Base-by-base conservation (phyloP, 768 basidiomycete genomes). In the Dentipellis fragilis region DNA sequence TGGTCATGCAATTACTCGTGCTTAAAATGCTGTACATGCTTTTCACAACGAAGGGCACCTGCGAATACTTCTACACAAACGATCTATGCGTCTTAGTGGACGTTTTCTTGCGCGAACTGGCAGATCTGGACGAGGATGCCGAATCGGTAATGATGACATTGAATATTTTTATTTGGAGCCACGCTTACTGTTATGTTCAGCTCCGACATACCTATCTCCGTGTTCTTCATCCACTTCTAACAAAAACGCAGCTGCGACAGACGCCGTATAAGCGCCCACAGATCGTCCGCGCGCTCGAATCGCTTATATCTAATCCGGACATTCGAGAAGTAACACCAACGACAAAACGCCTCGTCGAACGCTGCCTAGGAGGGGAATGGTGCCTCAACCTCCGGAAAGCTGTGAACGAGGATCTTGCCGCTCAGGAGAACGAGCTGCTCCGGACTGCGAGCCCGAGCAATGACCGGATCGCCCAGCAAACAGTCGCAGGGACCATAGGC, bases 51-150 rank as follows among this genome's bases (percentile, higher is more conserved):
- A 84, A 85, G 59, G 91, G 86, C 35, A 93, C 93, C 10, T 85
- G 87, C 5, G 93, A 98, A 67, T 98, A 92, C 68, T 98, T 99
- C 65, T 99, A 96, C 70, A 97, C 93, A 14, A 99, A 99, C 65
- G 96, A 99, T 64, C 75, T 99, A 35, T 81, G 91, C 62, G 96
- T 99, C 3, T 76, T 99, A 12, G 92, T 99, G 11, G 96, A 99
- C 63, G 96, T 99, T 1, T 97, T 99, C 64, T 76, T 99, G n/a
- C 83, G 96, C 39, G 95, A 97, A 67, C 72, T 99, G 50, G 80
- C 82, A 12, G 87, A 99, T 67, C 71, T 99, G 17, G 93, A 93
- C 60, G 93, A 97, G 57, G 93, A 96, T 36, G 86, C 84, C 57
- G 93, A 97, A 73, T 88, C 93, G 61, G 91, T 95, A 49, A 22